phyloP scores from a whole-genome alignment of 148 eudicot species.

The Persicaria maculosa region DNA sequence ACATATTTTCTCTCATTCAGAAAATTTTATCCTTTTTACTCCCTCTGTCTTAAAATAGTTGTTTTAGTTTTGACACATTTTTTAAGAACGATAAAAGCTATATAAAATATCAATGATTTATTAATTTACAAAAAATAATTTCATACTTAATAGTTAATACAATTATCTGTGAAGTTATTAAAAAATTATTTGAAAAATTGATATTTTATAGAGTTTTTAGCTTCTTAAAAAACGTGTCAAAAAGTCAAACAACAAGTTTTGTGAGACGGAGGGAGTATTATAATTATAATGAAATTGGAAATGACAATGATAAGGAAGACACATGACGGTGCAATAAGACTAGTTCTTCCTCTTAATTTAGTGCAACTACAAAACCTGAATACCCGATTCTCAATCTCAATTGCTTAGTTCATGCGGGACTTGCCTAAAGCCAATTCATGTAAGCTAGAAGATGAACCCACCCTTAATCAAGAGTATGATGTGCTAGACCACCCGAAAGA shows the following conservation, averaged over 20 bases:
- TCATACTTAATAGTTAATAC: too few relatives aligned
- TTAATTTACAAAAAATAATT: too few relatives aligned
- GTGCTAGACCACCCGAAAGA: not conserved
- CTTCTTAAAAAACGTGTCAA: too few relatives aligned
- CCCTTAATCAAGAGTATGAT: not conserved
- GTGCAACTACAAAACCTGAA: not conserved
- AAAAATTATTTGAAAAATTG: too few relatives aligned
- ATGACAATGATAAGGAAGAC: not conserved
- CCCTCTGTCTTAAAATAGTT: too few relatives aligned
- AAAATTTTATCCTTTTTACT: not conserved
- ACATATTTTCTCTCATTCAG: not conserved
- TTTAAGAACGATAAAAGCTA: too few relatives aligned
- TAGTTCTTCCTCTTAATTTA: not conserved
- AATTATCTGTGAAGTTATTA: too few relatives aligned
- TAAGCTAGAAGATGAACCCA: not conserved
- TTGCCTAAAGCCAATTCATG: not conserved
- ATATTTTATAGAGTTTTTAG: too few relatives aligned
- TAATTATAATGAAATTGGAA: not conserved
- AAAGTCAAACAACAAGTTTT: too few relatives aligned
- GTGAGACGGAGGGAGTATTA: too few relatives aligned
- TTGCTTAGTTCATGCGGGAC: not conserved
- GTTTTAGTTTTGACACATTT: too few relatives aligned
- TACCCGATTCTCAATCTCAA: not conserved
- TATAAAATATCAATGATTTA: too few relatives aligned
- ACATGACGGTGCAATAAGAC: not conserved